phyloP scores from a whole-genome alignment of 2,329 filamentous ascomycete species.

The Exserohilum rostratum region DNA sequence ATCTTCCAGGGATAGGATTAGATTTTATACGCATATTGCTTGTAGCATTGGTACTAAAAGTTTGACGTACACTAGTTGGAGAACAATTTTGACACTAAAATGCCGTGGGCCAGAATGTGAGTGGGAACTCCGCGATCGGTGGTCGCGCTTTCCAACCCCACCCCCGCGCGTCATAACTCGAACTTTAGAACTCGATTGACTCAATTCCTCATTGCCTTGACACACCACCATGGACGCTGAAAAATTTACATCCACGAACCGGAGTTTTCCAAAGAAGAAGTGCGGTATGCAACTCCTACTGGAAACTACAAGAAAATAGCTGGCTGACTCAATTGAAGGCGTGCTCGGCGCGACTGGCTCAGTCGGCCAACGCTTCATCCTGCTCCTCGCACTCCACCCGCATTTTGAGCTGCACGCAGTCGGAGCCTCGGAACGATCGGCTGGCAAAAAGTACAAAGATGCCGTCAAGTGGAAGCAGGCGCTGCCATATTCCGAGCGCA shows the following conservation, averaged over 20 bases:
- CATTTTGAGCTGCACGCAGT: conserved; percentile 85
- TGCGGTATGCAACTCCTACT: conserved; percentile 56
- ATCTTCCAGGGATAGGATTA: conserved; percentile 9
- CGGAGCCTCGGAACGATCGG: conserved; percentile 86
- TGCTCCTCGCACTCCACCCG: conserved; percentile 86
- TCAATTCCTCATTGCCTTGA: conserved; percentile 23
- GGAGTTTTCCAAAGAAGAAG: conserved; percentile 58
- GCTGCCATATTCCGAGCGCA: conserved; percentile 73
- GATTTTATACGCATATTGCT: background rate
- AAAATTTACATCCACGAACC: conserved; percentile 49
- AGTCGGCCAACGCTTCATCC: conserved; percentile 93
- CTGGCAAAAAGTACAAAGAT: conserved; percentile 93
- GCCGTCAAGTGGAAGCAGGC: conserved; percentile 95
- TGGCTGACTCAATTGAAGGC: conserved; percentile 43
- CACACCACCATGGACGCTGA: conserved; percentile 51
- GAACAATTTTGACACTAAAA: background rate
- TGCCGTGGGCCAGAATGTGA: background rate
- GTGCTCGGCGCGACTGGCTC: conserved; percentile 93
- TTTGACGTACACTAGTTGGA: background rate
- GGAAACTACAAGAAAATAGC: conserved; percentile 5
- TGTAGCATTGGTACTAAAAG: background rate
- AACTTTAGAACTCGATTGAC: conserved; percentile 31
- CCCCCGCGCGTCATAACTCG: conserved; percentile 31
- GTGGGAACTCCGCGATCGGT: conserved; percentile 34
- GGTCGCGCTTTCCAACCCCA: conserved; percentile 29